phyloP scores from a whole-genome alignment of 2,329 filamentous ascomycete species.

The Fusarium sp. region DNA sequence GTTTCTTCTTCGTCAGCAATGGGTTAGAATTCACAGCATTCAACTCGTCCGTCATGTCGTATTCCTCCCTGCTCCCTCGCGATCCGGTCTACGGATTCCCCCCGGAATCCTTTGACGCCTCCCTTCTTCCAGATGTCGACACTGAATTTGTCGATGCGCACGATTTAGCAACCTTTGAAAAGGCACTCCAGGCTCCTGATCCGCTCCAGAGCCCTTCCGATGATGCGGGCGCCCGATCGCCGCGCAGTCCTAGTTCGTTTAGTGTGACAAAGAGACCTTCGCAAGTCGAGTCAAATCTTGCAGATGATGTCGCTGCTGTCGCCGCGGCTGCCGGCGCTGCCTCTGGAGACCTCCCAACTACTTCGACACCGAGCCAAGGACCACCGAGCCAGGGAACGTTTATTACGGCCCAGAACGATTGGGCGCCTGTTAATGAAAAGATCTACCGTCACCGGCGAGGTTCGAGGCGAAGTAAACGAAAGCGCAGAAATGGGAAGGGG shows the following conservation, averaged over 20 bases:
- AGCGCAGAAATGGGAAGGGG: constrained; percentile 55
- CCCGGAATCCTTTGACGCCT: constrained; percentile 76
- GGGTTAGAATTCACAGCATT: constrained; percentile 27
- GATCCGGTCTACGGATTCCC: constrained; percentile 69
- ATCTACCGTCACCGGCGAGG: constrained; percentile 62
- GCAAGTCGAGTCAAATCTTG: constrained; percentile 49
- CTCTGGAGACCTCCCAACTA: constrained; percentile 53
- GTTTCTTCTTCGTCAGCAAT: constrained; percentile 22
- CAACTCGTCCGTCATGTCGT: constrained; percentile 45
- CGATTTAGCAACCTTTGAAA: constrained; percentile 84
- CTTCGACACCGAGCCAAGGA: constrained; percentile 51
- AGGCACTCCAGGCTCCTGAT: constrained; percentile 86
- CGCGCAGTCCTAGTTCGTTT: constrained; percentile 58
- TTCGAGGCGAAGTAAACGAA: constrained; percentile 54
- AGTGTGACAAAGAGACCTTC: constrained; percentile 62
- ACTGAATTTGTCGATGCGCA: constrained; percentile 81
- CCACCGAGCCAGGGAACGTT: constrained; percentile 65
- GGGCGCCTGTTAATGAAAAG: constrained; percentile 87
- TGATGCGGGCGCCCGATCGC: constrained; percentile 60
- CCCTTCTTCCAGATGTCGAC: constrained; percentile 82
- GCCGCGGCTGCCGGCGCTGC: constrained; percentile 58
- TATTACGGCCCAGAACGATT: constrained; percentile 94
- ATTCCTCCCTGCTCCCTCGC: constrained; percentile 46
- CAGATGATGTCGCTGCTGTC: constrained; percentile 55
- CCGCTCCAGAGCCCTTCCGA: constrained; percentile 75